These are phyloP conservation scores for Colletotrichum horii DNA, from an alignment of 2,329 filamentous ascomycete species.

Conservation along the genomic window DNA sequence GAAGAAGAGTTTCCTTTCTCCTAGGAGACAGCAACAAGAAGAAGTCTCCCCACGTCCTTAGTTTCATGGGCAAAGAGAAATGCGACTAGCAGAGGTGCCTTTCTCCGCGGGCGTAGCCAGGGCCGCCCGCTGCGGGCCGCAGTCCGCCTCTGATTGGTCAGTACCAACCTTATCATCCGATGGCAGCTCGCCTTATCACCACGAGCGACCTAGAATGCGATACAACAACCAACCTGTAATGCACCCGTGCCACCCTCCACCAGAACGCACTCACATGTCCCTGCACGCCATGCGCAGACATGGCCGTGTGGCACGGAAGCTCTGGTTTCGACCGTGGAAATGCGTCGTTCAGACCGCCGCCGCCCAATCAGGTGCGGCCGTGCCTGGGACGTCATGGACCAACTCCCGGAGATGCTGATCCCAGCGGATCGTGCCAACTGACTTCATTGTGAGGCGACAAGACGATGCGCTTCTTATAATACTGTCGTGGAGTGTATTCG, in stretches of 20 bases:
- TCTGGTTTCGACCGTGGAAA: conserved; percentile 13
- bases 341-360: background rate
- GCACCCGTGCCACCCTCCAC: background rate
- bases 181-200: conserved; percentile 1
- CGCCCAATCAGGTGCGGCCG: background rate
- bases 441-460: conserved; percentile 10
- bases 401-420: conserved; percentile 20
- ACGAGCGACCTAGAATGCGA: background rate
- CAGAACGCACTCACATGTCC: background rate
- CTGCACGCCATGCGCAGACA: background rate
- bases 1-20: background rate
- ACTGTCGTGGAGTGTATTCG: background rate
- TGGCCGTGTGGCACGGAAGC: background rate
- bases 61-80: background rate
- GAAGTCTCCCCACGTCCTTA: conserved; percentile 5
- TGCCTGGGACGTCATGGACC: background rate
- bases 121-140: conserved; percentile 13
- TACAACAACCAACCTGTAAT: background rate
- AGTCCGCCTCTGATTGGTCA: background rate
- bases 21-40: background rate
- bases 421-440: conserved; percentile 11
- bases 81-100: background rate
- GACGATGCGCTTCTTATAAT: conserved; percentile 3
- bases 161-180: conserved; percentile 10
- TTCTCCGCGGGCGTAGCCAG: conserved; percentile 18